Base-by-base conservation (phyloP, 139 green algal genomes). In the Ulvella scutata region DNA sequence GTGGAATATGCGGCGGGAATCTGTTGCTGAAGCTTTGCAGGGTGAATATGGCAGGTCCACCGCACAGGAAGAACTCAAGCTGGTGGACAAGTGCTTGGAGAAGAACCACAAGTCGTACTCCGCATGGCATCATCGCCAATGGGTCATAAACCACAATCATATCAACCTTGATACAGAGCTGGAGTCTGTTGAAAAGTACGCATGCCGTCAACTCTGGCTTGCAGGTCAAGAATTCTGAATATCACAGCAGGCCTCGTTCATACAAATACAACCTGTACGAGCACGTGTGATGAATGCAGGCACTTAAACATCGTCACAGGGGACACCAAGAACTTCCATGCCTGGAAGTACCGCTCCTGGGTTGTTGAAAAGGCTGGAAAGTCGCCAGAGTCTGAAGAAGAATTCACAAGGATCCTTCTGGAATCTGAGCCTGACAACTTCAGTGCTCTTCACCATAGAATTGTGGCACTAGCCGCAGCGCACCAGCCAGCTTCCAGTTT, bases 291-390 rank as follows among this genome's bases (percentile, higher is more conserved):
- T n/a, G n/a, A 59, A 17, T 59, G 51, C 51, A 67, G 51, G 51
- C 51, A 67, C 33, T 67, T 67, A 26, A 26, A 67, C 51, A n/a
- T 36, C n/a, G 51, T 67, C 51, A 26, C 31, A n/a, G 51, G 51
- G 6, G 51, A 67, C 51, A n/a, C 51, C 51, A 67, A 67, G 51
- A 67, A 67, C 51, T 67, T 67, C 20, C 51, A 67, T 26, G 51
- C 51, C 10, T 67, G 51, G 51, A 67, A 67, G 51, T 67, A 67
- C 20, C 51, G 51, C 9, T 67, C 51, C 9, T 67, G 51, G 51
- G n/a, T 67, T 26, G 33, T 26, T 31, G 9, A 23, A 26, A n/a
- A 67, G 51, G 6, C 33, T n/a, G 4, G 33, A 7, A n/a, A 36
- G n/a, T 6, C 51, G 13, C 51, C 51, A 26, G 31, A n/a, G 33